Conservation (phyloP, 345 rosid species). For the Bruguiera sexangula region DNA sequence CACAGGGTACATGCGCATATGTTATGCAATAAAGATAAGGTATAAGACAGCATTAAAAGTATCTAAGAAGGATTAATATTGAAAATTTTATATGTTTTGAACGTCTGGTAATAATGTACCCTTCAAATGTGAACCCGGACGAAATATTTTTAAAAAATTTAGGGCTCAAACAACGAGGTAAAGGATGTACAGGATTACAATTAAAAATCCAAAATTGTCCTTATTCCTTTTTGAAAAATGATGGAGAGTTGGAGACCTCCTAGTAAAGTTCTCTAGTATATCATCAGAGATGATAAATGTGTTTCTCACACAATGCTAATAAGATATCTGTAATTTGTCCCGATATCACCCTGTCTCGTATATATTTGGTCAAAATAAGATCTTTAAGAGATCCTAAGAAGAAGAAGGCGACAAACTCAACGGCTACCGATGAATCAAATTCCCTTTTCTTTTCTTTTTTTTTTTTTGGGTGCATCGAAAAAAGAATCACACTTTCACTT, state of each 20-base stretch:
- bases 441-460: background rate
- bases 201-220: too few species aligned
- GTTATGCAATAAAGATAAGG: background rate
- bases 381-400: too few species aligned
- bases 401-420: too few species aligned
- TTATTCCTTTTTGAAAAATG: background rate
- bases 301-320: conserved; percentile 5
- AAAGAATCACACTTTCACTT: conserved; percentile 18
- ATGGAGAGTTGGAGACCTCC: background rate
- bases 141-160: too few species aligned
- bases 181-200: too few species aligned
- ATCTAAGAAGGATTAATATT: too few species aligned
- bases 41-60: background rate
- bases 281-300: conserved; percentile 7
- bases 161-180: too few species aligned
- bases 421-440: background rate
- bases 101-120: too few species aligned
- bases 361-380: too few species aligned
- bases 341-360: too few species aligned
- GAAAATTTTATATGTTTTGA: too few species aligned
- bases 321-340: conserved; percentile 1
- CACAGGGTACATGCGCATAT: background rate
- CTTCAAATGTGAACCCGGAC: too few species aligned
- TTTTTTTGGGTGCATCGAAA: conserved; percentile 2
- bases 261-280: background rate